Evolutionary conservation across 306 rosid genomes (phyloP), one percentile per base, ranked within the genome.

Genomic region (Dryas alaskensis): DNA sequence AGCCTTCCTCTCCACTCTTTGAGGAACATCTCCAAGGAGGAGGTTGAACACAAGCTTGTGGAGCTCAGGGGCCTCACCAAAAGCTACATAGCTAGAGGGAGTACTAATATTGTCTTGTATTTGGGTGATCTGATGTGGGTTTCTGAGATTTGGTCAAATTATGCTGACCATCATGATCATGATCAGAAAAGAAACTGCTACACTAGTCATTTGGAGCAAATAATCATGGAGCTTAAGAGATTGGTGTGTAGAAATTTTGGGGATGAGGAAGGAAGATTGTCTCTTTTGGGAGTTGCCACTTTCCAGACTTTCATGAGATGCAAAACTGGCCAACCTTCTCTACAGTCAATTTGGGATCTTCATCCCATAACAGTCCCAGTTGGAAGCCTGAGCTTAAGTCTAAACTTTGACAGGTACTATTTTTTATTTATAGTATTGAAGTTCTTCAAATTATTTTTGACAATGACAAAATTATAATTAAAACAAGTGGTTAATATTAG

Each of bases 41-140:
- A 90, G 72, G 84, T 86, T 46, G 96, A 92, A 50, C 79, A 84
- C 67, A 92, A 84, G 76, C 55, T 92, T 67, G 51, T 72, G 60
- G 98, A 92, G 82, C 80, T 92, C 10, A 86, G 89, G 66, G 85
- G 86, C 70, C 81, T 86, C 8, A 90, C 87, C 57, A 90, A 88
- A 52, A 87, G 88, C 76, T 79, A 86, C 50, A 60, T 81, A 61
- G 91, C 91, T 11, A 88, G 92, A 90, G 96, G 92, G 79, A 51
- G 10, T 45, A 45, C 48, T 45, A 45, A 45, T 51, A 77, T 89
- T 50, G 84, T 92, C 66, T 83, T 92, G 72, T 90, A 88, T 47
- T 84, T 92, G 79, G 94, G 98, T 58, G 98, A 92, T 65, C 83
- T 92, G 42, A 79, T 83, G 61, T 92, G 98, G 94, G 78, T 88